Conservation (phyloP, 2,329 filamentous ascomycete genomes). For the Tolypocladium sp. region DNA sequence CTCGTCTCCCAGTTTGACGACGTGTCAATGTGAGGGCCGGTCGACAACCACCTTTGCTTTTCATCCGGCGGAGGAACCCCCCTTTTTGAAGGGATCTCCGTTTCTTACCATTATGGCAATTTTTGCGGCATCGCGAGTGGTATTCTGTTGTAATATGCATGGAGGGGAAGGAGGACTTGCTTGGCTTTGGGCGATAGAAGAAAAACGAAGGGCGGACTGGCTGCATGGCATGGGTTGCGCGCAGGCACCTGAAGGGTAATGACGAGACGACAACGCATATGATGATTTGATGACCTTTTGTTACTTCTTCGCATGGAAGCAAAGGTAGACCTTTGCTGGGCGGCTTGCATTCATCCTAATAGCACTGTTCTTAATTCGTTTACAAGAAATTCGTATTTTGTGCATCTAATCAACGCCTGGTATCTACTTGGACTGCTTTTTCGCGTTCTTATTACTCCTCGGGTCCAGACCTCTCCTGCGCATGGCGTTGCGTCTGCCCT, state of each 20-base stretch:
- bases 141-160: not conserved
- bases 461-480: slow-evolving; percentile 68
- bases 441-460: slow-evolving; percentile 36
- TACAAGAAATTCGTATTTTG: not conserved
- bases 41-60: not conserved
- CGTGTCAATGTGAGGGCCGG: slow-evolving; percentile 18
- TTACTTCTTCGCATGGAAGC: slow-evolving; percentile 2
- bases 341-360: not conserved
- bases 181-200: not conserved
- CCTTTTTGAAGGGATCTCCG: not conserved
- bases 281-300: slow-evolving; percentile 4
- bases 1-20: slow-evolving; percentile 39
- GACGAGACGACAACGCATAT: slow-evolving; percentile 3
- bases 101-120: not conserved
- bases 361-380: not conserved
- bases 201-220: not conserved
- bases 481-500: slow-evolving; percentile 64
- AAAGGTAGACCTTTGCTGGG: not conserved
- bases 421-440: slow-evolving; percentile 9
- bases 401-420: not conserved
- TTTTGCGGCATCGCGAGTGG: not conserved
- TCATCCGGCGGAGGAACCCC: not conserved
- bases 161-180: not conserved
- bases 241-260: not conserved
- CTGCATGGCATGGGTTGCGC: not conserved